Evolutionary conservation across 495 filamentous ascomycete species (phyloP).

Genomic region (Penicillium cataractarum): DNA sequence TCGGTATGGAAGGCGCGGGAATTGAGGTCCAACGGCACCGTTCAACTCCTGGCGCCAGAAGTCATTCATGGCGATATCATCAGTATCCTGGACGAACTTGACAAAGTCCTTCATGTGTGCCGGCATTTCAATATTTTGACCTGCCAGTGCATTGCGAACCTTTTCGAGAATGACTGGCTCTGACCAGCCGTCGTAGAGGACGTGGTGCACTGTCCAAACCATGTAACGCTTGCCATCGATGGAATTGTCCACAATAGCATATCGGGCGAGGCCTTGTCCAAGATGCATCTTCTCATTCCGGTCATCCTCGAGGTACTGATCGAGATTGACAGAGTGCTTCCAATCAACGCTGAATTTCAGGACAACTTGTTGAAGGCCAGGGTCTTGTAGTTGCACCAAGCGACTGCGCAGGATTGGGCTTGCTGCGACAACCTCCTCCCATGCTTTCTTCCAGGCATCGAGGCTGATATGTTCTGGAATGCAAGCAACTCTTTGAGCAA

Average conservation of each 20-base stretch:
- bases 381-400: constrained; percentile 56
- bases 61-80: constrained; percentile 38
- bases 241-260: constrained; percentile 49
- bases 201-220: constrained; percentile 68
- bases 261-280: constrained; percentile 57
- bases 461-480: constrained; percentile 41
- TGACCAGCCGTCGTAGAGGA: constrained; percentile 71
- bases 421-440: constrained; percentile 47
- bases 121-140: constrained; percentile 20
- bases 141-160: constrained; percentile 46
- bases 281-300: constrained; percentile 54
- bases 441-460: constrained; percentile 52
- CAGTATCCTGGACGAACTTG: constrained; percentile 40
- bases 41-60: constrained; percentile 53
- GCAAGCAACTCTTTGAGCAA: constrained; percentile 54
- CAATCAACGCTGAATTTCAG: constrained; percentile 50
- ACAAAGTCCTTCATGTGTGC: constrained; percentile 49
- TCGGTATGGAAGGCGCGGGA: constrained; percentile 57
- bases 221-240: constrained; percentile 46
- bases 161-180: constrained; percentile 59
- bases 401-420: constrained; percentile 62
- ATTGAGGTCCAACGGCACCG: constrained; percentile 57
- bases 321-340: constrained; percentile 44
- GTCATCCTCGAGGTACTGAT: constrained; percentile 54
- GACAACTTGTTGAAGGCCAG: constrained; percentile 62